Evolutionary conservation across 1,284 basidiomycete species (phyloP).

Genomic region (Cystobasidium sp.): DNA sequence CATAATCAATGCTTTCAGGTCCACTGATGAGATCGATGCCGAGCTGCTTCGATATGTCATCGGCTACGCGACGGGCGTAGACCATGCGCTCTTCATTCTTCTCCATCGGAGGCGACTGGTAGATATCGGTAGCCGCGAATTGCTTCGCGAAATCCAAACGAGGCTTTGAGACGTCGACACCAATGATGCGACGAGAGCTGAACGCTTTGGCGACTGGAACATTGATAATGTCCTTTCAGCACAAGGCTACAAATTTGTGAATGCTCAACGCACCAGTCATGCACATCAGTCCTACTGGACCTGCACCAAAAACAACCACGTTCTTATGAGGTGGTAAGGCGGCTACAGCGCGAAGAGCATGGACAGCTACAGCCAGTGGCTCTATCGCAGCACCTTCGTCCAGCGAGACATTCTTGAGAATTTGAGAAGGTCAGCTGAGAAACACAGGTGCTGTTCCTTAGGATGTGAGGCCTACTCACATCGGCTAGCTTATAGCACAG

Average conservation of each 20-base stretch:
- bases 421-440: constrained; percentile 62
- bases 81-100: constrained; percentile 53
- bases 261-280: constrained; percentile 64
- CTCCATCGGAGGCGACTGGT: constrained; percentile 62
- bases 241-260: neutral
- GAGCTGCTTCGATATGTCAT: constrained; percentile 58
- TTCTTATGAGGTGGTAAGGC: constrained; percentile 69
- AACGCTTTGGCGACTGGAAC: constrained; percentile 66
- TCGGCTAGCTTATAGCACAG: constrained; percentile 73
- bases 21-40: constrained; percentile 59
- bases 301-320: constrained; percentile 80
- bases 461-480: constrained; percentile 59
- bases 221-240: too few species aligned
- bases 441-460: constrained; percentile 62
- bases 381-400: constrained; percentile 72
- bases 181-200: constrained; percentile 78
- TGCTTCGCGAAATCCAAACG: constrained; percentile 84
- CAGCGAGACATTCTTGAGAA: constrained; percentile 53
- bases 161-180: constrained; percentile 78
- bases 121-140: constrained; percentile 86
- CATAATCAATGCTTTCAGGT: constrained; percentile 63
- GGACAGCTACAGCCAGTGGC: constrained; percentile 84
- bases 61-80: constrained; percentile 57
- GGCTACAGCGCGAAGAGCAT: constrained; percentile 13
- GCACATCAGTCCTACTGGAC: constrained; percentile 87